phyloP scores from a whole-genome alignment of 352 stramenopile species.

The Discostella stelligera region DNA sequence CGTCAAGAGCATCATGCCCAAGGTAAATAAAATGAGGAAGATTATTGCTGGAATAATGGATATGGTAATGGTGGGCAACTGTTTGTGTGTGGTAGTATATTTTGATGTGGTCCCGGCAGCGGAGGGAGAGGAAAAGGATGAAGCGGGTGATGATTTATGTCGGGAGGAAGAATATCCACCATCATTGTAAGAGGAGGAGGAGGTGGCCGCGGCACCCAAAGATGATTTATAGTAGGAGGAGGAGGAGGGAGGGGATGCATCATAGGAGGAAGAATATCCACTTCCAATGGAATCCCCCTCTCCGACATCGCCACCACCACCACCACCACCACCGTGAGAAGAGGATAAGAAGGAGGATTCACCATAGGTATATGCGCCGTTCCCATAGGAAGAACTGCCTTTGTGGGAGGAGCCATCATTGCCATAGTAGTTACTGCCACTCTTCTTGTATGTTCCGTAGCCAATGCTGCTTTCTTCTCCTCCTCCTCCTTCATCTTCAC shows the following conservation, averaged over 20 bases:
- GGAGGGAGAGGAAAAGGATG: neutral
- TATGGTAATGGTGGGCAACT: conserved; percentile 13
- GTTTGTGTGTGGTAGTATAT: neutral
- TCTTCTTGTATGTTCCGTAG: neutral
- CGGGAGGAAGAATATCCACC: neutral
- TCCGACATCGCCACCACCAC: neutral
- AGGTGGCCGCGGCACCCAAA: too few species aligned
- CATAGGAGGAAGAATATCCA: neutral
- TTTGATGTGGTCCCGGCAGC: neutral
- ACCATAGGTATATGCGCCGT: too few species aligned
- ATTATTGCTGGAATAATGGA: conserved; percentile 32
- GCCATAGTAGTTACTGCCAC: neutral
- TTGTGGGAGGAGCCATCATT: too few species aligned
- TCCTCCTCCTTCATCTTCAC: neutral
- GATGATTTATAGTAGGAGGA: neutral
- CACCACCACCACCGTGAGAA: too few species aligned
- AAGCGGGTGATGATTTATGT: neutral
- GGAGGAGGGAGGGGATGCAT: neutral
- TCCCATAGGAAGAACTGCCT: too few species aligned
- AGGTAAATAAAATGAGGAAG: conserved; percentile 16
- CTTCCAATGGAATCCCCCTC: neutral
- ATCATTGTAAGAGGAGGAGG: neutral
- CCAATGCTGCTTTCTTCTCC: neutral
- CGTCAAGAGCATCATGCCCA: conserved; percentile 45
- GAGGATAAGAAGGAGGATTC: too few species aligned